Evolutionary conservation across 78 protist genomes (phyloP).

Genomic region (Creolimax fragrantissima): DNA sequence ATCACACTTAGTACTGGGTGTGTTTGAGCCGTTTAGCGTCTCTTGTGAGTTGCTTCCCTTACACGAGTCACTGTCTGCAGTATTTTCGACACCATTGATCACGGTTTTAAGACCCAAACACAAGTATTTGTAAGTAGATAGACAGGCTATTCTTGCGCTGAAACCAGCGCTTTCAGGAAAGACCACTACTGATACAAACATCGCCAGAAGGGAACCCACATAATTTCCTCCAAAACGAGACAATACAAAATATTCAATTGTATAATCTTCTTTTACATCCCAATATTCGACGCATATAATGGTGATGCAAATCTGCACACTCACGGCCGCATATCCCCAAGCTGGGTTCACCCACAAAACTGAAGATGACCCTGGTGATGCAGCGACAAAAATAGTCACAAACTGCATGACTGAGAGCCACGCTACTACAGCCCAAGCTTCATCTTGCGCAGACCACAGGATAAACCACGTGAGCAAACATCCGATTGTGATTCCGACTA

Average conservation of each 20-base stretch:
- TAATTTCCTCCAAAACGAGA: neutral
- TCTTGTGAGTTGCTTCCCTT: too few relatives aligned
- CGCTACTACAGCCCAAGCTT: neutral
- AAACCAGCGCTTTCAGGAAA: neutral
- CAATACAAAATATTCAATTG: neutral
- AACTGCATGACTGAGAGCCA: neutral
- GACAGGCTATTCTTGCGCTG: neutral
- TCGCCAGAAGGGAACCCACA: neutral
- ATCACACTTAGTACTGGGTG: too few relatives aligned
- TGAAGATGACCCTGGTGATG: neutral
- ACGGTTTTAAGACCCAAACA: neutral
- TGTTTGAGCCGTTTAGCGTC: too few relatives aligned
- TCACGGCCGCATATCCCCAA: neutral
- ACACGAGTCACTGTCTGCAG: neutral
- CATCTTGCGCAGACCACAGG: neutral
- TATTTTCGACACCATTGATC: neutral
- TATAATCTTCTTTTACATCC: neutral
- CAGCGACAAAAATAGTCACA: neutral
- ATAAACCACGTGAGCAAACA: neutral
- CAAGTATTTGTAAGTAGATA: neutral
- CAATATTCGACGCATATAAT: neutral
- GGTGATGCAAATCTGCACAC: neutral
- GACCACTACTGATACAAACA: neutral
- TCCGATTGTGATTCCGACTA: neutral
- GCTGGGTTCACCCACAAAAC: neutral